Conservation (phyloP, 169 alveolate genomes). For the Plasmodium gallinaceum region DNA sequence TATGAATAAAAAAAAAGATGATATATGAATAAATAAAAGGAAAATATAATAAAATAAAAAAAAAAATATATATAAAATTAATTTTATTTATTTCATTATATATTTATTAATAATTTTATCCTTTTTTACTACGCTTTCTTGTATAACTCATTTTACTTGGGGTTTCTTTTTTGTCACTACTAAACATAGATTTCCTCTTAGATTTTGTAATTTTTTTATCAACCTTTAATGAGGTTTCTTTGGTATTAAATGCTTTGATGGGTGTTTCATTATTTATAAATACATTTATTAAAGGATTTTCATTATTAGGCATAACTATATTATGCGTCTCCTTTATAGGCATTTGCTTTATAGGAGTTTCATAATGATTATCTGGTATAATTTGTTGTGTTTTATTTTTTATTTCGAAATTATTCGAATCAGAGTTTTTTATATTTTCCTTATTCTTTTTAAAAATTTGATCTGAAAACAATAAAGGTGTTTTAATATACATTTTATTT, state of each 20-base stretch:
- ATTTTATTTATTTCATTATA: conserved; percentile 2
- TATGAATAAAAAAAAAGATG: background rate
- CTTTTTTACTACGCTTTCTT: conserved; percentile 32
- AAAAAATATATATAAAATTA: background rate
- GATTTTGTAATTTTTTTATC: conserved; percentile 55
- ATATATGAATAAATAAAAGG: background rate
- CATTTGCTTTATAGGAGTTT: conserved; percentile 60
- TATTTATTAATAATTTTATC: conserved; percentile 11
- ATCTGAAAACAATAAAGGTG: conserved; percentile 53
- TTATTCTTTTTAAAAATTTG: conserved; percentile 5
- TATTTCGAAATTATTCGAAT: conserved; percentile 19
- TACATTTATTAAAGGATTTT: conserved; percentile 11
- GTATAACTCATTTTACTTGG: conserved; percentile 27
- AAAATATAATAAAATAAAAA: background rate
- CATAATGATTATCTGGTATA: conserved; percentile 13
- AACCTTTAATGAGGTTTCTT: conserved; percentile 33
- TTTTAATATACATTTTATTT: conserved; percentile 69
- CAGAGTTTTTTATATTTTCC: conserved; percentile 21
- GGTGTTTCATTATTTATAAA: conserved; percentile 64
- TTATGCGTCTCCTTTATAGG: conserved; percentile 13
- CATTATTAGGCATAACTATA: background rate
- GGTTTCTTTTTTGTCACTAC: conserved; percentile 36
- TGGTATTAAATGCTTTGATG: conserved; percentile 7
- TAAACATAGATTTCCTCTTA: conserved; percentile 38
- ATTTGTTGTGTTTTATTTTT: conserved; percentile 18